Percentiles rank a stretch among this genome's conserved stretches.
phyloP scores from a whole-genome alignment of 1,139 yeast species.

The Scheffersomyces illinoinensis region DNA sequence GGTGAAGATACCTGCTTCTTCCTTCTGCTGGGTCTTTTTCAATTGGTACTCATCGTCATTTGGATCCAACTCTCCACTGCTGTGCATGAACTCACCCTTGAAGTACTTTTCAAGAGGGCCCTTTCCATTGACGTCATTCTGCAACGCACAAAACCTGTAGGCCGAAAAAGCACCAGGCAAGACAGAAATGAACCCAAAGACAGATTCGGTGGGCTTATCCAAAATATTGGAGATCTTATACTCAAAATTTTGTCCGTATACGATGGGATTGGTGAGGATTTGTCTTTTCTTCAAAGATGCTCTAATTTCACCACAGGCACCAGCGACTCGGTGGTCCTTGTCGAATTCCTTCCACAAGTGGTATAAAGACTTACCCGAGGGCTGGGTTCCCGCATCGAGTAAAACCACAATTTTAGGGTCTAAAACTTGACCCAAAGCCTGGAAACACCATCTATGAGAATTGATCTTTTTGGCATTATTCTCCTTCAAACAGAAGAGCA shows the following conservation, averaged over 20 bases:
- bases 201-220: conserved; percentile 49
- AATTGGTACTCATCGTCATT: conserved; percentile 47
- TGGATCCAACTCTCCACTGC: conserved; percentile 47
- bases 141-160: conserved; percentile 42
- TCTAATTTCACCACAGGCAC: conserved; percentile 53
- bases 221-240: conserved; percentile 47
- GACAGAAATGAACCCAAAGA: conserved; percentile 48
- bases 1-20: conserved; percentile 52
- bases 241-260: conserved; percentile 51
- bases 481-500: conserved; percentile 49
- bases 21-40: conserved; percentile 39
- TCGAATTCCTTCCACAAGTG: conserved; percentile 53
- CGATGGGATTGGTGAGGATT: conserved; percentile 46
- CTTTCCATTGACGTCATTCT: conserved; percentile 42
- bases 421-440: conserved; percentile 46
- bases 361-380: conserved; percentile 45
- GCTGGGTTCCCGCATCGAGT: conserved; percentile 52
- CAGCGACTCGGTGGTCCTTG: conserved; percentile 49
- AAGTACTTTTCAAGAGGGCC: conserved; percentile 52
- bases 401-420: conserved; percentile 46
- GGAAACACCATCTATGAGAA: conserved; percentile 54
- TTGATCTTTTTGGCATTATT: conserved; percentile 49
- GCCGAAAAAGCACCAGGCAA: conserved; percentile 52
- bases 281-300: conserved; percentile 42
- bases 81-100: conserved; percentile 51